These are phyloP conservation scores for Ajuga reptans DNA, from an alignment of 305 asterid species.

Conservation along the genomic window DNA sequence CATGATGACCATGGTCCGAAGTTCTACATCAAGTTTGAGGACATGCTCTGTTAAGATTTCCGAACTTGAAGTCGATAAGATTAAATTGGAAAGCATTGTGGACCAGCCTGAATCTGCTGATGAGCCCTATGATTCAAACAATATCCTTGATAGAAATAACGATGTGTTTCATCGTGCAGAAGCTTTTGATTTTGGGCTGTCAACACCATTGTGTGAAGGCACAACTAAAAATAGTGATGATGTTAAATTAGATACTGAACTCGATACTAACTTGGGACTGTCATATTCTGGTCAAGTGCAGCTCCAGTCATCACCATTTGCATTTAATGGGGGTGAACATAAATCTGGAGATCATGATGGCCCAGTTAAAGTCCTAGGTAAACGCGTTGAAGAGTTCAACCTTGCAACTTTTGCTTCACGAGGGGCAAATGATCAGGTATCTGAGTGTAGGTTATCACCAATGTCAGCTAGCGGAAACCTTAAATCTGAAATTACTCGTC, in stretches of 20 bases:
- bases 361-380: constrained; percentile 24
- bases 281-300: constrained; percentile 18
- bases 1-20: constrained; percentile 11
- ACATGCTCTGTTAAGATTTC: constrained; percentile 32
- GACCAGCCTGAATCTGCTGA: constrained; percentile 23
- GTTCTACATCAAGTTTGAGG: constrained; percentile 32
- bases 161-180: constrained; percentile 21
- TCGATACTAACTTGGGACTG: constrained; percentile 16
- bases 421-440: constrained; percentile 36
- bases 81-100: constrained; percentile 22
- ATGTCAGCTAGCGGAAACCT: constrained; percentile 27
- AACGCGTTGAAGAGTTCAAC: constrained; percentile 31
- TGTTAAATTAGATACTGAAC: constrained; percentile 23
- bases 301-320: constrained; percentile 22
- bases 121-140: constrained; percentile 19
- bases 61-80: constrained; percentile 27
- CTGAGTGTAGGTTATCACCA: constrained; percentile 36
- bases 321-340: constrained; percentile 19
- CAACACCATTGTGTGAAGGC: constrained; percentile 23
- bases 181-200: constrained; percentile 23
- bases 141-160: constrained; percentile 19
- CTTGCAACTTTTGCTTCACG: constrained; percentile 36
- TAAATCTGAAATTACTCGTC: constrained; percentile 33
- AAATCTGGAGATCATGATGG: constrained; percentile 22
- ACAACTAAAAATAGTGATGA: constrained; percentile 19